Evolutionary conservation across 768 basidiomycete genomes (phyloP).

Genomic region (Leucosporidium creatinivorum): DNA sequence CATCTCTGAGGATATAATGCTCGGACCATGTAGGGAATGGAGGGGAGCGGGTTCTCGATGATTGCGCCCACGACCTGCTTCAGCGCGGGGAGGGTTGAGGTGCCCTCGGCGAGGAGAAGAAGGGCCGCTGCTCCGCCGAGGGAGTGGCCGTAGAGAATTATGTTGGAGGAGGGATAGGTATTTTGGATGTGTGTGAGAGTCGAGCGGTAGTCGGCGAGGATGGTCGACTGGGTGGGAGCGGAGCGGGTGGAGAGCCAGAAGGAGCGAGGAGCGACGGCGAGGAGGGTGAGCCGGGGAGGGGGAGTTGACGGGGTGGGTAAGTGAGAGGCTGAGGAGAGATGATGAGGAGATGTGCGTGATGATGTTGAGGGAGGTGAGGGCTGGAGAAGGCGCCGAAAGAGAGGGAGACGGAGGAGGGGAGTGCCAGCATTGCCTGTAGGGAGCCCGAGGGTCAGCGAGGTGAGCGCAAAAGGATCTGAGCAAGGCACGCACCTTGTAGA

Average conservation of each 20-base stretch:
- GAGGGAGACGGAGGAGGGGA: slow-evolving; percentile 47
- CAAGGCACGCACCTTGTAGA: slow-evolving; percentile 40
- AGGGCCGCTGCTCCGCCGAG: slow-evolving; percentile 49
- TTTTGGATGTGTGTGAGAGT: slow-evolving; percentile 1
- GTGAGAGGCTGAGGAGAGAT: no score
- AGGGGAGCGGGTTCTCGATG: slow-evolving; percentile 52
- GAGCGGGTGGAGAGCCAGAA: slow-evolving; percentile 49
- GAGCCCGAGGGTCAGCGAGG: neutral
- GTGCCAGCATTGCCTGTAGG: slow-evolving; percentile 50
- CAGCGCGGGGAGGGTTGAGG: neutral
- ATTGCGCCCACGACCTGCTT: slow-evolving; percentile 43
- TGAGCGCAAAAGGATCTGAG: neutral
- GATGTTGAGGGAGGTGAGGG: neutral
- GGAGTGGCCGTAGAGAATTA: slow-evolving; percentile 46
- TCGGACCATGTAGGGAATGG: slow-evolving; percentile 48
- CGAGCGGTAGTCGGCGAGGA: slow-evolving; percentile 46
- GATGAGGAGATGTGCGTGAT: no score
- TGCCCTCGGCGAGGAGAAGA: slow-evolving; percentile 15
- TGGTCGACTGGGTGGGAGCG: slow-evolving; percentile 44
- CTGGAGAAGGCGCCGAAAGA: slow-evolving; percentile 42
- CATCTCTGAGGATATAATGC: slow-evolving; percentile 49
- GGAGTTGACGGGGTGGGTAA: neutral
- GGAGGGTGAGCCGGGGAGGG: slow-evolving; percentile 34
- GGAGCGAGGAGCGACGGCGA: slow-evolving; percentile 50
- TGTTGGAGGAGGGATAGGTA: neutral